phyloP scores from a whole-genome alignment of 306 rosid species.

The Pyrus pyrifolia region DNA sequence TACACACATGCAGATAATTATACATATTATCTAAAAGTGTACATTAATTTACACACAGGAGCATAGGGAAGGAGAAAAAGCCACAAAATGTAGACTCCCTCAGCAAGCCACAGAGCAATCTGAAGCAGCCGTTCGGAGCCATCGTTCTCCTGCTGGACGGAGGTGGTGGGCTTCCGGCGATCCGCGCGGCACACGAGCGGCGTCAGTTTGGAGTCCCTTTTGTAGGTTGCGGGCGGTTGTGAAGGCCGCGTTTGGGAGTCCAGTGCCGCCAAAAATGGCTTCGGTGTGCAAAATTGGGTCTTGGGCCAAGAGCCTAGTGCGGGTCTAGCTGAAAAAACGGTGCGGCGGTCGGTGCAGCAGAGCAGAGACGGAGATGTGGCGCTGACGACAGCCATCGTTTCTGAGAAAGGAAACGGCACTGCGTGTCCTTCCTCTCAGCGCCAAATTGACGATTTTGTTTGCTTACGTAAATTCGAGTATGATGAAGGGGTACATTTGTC shows the following conservation, averaged over 20 bases:
- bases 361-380: constrained; percentile 30
- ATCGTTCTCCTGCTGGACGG: constrained; percentile 19
- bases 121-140: constrained; percentile 31
- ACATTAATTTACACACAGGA: constrained; percentile 35
- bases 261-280: background rate
- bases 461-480: background rate
- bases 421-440: constrained; percentile 27
- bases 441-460: background rate
- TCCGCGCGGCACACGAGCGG: constrained; percentile 26
- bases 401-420: background rate
- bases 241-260: background rate
- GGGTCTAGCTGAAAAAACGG: constrained; percentile 18
- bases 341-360: constrained; percentile 1
- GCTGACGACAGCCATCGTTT: constrained; percentile 21
- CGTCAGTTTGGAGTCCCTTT: constrained; percentile 5
- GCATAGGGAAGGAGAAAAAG: constrained; percentile 82
- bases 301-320: constrained; percentile 14
- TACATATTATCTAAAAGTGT: background rate
- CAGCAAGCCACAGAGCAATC: constrained; percentile 54
- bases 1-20: no score
- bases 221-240: constrained; percentile 1
- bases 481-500: background rate
- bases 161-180: constrained; percentile 35
- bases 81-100: constrained; percentile 64
- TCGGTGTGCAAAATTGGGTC: constrained; percentile 16